These are phyloP conservation scores for Clarkia xantiana DNA, from an alignment of 345 rosid species.

Conservation along the genomic window DNA sequence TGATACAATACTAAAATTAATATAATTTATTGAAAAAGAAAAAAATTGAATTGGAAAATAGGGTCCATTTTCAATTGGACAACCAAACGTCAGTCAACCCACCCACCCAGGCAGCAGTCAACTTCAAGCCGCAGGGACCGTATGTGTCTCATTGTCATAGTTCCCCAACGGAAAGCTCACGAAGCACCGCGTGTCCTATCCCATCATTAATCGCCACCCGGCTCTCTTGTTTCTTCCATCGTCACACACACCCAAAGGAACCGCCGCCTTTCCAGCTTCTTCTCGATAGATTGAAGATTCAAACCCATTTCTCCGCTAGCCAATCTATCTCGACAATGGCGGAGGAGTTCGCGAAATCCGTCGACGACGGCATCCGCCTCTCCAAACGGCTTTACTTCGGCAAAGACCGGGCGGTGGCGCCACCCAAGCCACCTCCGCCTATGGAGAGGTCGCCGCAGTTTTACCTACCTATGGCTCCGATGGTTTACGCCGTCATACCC, in stretches of 20 bases:
- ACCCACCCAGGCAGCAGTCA: no score
- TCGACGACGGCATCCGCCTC: conserved; percentile 74
- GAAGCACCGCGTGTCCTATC: no score
- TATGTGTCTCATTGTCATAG: no score
- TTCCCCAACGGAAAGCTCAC: no score
- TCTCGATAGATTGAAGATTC: neutral
- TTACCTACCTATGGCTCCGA: conserved; percentile 58
- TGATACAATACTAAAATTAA: no score
- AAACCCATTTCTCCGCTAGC: no score
- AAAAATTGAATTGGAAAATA: no score
- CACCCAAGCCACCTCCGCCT: conserved; percentile 33
- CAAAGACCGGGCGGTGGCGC: conserved; percentile 59
- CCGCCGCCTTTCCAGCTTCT: neutral
- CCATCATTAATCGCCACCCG: neutral
- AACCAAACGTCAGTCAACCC: no score
- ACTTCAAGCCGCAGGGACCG: no score
- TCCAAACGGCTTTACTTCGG: conserved; percentile 68
- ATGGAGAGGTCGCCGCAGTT: conserved; percentile 44
- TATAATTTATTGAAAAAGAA: no score
- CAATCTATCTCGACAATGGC: conserved; percentile 25
- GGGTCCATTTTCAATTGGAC: no score
- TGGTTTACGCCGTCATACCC: conserved; percentile 68
- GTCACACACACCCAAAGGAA: neutral
- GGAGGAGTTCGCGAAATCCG: conserved; percentile 58
- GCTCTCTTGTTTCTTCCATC: neutral